Percentiles rank a stretch among this genome's conserved stretches.
These are phyloP conservation scores for Penicillium antarcticum DNA, from an alignment of 495 filamentous ascomycete genomes.

Conservation along the genomic window DNA sequence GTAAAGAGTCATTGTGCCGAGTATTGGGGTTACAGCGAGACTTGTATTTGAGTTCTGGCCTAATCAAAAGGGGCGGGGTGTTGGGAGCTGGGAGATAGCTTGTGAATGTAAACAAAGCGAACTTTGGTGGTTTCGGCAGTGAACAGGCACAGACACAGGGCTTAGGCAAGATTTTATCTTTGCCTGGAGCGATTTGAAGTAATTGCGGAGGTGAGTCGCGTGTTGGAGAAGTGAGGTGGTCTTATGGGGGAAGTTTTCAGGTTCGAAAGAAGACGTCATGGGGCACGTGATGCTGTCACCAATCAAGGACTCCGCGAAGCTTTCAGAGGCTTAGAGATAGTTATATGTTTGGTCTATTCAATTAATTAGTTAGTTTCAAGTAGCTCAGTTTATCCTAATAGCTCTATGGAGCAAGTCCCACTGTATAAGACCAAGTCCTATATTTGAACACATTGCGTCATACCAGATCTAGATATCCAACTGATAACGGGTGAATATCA, in stretches of 20 bases:
- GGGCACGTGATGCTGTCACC: slow-evolving; percentile 17
- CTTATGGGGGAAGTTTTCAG: slow-evolving; percentile 23
- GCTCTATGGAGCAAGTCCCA: too few relatives aligned
- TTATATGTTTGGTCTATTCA: too few relatives aligned
- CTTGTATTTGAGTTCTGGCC: slow-evolving; percentile 9
- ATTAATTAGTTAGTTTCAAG: too few relatives aligned
- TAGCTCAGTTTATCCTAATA: too few relatives aligned
- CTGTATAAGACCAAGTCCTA: too few relatives aligned
- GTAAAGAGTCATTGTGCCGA: slow-evolving; percentile 91
- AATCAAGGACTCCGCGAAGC: background rate
- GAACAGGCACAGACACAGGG: background rate
- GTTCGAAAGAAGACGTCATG: slow-evolving; percentile 37
- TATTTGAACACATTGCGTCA: background rate
- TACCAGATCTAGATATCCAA: background rate
- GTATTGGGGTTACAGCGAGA: slow-evolving; percentile 1
- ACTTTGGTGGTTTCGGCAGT: background rate
- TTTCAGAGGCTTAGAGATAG: too few relatives aligned
- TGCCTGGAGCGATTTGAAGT: slow-evolving; percentile 8
- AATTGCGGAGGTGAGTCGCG: slow-evolving; percentile 3
- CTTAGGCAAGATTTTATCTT: background rate
- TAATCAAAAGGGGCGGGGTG: slow-evolving; percentile 20
- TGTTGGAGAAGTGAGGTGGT: slow-evolving; percentile 25
- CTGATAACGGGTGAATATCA: background rate
- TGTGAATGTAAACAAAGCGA: slow-evolving; percentile 19
- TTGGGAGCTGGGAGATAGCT: slow-evolving; percentile 14